Evolutionary conservation across 2,329 filamentous ascomycete species (phyloP).

Genomic region (Aspergillus sclerotialis): DNA sequence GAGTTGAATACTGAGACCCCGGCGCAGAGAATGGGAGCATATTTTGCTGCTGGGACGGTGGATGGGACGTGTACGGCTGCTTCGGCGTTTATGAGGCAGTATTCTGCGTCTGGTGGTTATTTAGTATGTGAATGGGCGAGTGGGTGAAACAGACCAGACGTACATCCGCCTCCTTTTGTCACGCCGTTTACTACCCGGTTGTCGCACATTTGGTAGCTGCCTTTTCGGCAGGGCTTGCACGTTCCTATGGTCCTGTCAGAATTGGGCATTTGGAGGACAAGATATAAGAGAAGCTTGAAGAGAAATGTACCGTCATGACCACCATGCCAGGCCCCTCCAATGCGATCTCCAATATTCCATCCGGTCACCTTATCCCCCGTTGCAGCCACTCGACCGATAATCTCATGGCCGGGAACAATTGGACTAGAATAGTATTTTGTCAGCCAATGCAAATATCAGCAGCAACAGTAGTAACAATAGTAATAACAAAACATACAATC

Average conservation of each 20-base stretch:
- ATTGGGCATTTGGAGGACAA: no score
- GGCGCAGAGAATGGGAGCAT: conserved; percentile 41
- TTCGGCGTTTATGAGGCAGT: conserved; percentile 30
- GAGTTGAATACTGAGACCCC: conserved; percentile 47
- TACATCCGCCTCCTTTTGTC: conserved; percentile 58
- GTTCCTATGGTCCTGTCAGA: no score
- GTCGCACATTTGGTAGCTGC: conserved; percentile 62
- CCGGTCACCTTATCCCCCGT: conserved; percentile 47
- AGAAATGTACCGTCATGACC: conserved; percentile 33
- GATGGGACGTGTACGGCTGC: conserved; percentile 41
- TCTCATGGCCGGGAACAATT: conserved; percentile 62
- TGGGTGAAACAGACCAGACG: conserved; percentile 9
- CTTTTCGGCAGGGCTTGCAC: conserved; percentile 58
- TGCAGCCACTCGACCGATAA: conserved; percentile 60
- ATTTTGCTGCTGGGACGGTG: conserved; percentile 41
- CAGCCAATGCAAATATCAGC: conserved; percentile 1
- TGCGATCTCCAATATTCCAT: conserved; percentile 58
- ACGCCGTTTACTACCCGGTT: conserved; percentile 59
- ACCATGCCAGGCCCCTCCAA: conserved; percentile 65
- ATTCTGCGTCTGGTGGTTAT: conserved; percentile 27
- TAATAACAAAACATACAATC: conserved; percentile 39
- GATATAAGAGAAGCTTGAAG: no score
- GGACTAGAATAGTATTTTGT: conserved; percentile 42
- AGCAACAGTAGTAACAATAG: conserved; percentile 4
- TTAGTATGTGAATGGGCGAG: background rate